Conservation (phyloP, 805 yeast genomes). For the Kodamaea fukazawae region DNA sequence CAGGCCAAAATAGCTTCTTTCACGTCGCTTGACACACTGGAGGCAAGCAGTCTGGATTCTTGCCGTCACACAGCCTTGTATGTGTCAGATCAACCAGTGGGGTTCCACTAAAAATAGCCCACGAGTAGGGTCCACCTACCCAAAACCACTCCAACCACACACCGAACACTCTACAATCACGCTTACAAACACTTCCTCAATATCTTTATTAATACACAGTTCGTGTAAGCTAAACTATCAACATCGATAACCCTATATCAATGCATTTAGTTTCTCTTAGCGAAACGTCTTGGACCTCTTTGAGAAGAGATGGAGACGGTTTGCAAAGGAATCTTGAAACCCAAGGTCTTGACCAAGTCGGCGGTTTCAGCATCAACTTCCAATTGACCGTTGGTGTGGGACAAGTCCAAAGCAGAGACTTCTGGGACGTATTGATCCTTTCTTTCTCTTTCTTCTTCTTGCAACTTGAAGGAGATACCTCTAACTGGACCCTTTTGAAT, state of each 20-base stretch:
- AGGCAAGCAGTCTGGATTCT: no score
- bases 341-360: constrained; percentile 89
- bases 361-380: constrained; percentile 97
- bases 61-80: no score
- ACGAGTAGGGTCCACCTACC: no score
- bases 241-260: constrained; percentile 1
- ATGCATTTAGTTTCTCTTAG: constrained; percentile 72
- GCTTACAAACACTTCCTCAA: no score
- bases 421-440: constrained; percentile 99
- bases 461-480: constrained; percentile 99
- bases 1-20: no score
- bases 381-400: constrained; percentile 93
- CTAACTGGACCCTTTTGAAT: constrained; percentile 99
- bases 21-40: no score
- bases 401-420: constrained; percentile 98
- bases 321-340: constrained; percentile 81
- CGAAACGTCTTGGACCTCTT: constrained; percentile 88
- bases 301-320: constrained; percentile 85
- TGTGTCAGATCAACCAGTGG: no score
- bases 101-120: no score
- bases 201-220: constrained; percentile 8
- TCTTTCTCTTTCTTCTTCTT: constrained; percentile 99
- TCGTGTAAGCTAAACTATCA: constrained; percentile 2
- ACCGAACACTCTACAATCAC: no score
- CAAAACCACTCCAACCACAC: no score